Evolutionary conservation across 495 filamentous ascomycete genomes (phyloP), one percentile per base, ranked within the genome.

Genomic region (Penicillium lagena): DNA sequence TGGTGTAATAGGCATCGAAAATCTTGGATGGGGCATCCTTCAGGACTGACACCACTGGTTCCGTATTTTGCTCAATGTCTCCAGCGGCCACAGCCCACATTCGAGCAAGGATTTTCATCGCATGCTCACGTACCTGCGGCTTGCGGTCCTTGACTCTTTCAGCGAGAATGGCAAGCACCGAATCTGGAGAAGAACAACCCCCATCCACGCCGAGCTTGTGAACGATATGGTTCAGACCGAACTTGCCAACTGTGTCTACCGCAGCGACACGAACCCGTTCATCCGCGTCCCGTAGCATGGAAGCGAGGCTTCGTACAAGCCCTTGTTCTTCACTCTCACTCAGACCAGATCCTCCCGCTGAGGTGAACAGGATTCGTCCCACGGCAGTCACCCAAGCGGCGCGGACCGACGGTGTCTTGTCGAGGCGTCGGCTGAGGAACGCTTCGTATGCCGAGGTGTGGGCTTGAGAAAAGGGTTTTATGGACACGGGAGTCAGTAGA

Each of bases 61-160:
- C 89, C 50, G 91, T 85, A 12, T 86, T 87, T 35, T 82, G 80
- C 35, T 87, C 82, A 49, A 99, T 85, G 48, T 96, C 90, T 14
- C 89, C 87, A 13, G 80, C 80, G 1, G 88, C 91, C 39, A 91
- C 89, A 9, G 85, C 93, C 93, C 93, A 99, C 35, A 96, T 84
- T 37, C 83, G 82, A 13, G 80, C 85, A 10, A 97, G 66, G 28
- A 89, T 75, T 31, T 78, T 82, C 81, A 95, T 95, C 28, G 86
- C 90, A 49, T 89, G 90, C 40, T 82, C 79, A 40, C 91, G 83
- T 10, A 99, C 84, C 30, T 77, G 74, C 12, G 82, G 83, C 57
- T 86, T 93, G 37, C 80, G 81, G 66, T 99, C 94, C 58, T 90
- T 87, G 35, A 86, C 86, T 46, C 93, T 81, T 49, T 96, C 91